These are phyloP conservation scores for Colletotrichum viniferum DNA, from an alignment of 2,329 filamentous ascomycete genomes.

Conservation along the genomic window DNA sequence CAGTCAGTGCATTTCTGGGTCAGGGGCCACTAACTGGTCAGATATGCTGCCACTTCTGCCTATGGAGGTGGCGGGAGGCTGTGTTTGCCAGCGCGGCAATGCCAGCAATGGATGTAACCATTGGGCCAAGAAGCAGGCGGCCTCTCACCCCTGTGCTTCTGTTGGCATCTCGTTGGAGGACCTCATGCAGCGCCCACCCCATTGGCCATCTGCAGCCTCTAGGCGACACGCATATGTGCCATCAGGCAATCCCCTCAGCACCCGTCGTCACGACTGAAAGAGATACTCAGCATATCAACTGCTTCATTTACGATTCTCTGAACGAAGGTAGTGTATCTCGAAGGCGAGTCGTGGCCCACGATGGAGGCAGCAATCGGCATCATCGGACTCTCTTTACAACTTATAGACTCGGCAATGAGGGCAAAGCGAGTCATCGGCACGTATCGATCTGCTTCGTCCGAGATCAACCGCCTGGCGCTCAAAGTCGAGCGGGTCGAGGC, in stretches of 20 bases:
- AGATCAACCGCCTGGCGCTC: neutral
- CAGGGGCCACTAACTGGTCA: neutral
- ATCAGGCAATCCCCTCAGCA: neutral
- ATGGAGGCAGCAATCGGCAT: conserved; percentile 12
- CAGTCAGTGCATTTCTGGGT: neutral
- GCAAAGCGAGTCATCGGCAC: conserved; percentile 61
- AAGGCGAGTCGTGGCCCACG: accelerated
- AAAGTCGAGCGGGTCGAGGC: neutral
- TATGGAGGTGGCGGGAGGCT: neutral
- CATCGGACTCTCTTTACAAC: conserved; percentile 1
- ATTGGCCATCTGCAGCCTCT: neutral
- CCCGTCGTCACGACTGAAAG: neutral
- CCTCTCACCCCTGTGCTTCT: neutral
- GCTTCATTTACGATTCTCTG: neutral
- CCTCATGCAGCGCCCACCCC: neutral
- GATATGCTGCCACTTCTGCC: neutral
- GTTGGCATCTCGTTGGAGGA: neutral
- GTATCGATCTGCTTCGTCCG: neutral
- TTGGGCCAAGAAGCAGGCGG: neutral
- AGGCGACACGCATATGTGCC: neutral
- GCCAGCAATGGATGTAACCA: neutral
- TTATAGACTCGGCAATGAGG: conserved; percentile 29
- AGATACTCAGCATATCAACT: neutral
- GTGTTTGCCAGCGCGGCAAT: neutral
- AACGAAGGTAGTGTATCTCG: accelerated